phyloP scores from a whole-genome alignment of 2,329 filamentous ascomycete genomes.

The Clarireedia monteithiana region DNA sequence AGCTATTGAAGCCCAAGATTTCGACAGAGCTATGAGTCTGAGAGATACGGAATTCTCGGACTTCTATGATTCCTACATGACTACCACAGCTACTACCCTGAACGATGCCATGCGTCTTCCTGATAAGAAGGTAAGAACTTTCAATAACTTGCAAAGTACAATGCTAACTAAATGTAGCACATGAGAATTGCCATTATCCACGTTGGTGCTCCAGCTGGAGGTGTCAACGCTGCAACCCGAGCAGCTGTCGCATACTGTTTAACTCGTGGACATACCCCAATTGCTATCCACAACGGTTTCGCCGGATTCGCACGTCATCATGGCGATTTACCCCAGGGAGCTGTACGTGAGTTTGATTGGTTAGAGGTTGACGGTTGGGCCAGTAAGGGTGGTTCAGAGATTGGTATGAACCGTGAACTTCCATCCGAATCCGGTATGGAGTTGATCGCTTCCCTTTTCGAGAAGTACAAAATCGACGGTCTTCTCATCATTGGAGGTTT shows the following conservation, averaged over 20 bases:
- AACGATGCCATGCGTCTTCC: slow-evolving; percentile 58
- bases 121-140: slow-evolving; percentile 55
- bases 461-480: slow-evolving; percentile 81
- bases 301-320: slow-evolving; percentile 89
- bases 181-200: slow-evolving; percentile 96
- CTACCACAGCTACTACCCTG: slow-evolving; percentile 77
- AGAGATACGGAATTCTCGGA: slow-evolving; percentile 92
- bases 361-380: slow-evolving; percentile 93
- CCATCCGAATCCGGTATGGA: slow-evolving; percentile 80
- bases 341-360: slow-evolving; percentile 84
- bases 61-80: slow-evolving; percentile 83
- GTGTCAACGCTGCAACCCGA: slow-evolving; percentile 95
- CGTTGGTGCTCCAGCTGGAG: slow-evolving; percentile 90
- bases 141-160: background rate
- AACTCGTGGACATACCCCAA: slow-evolving; percentile 80
- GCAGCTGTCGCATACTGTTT: slow-evolving; percentile 90
- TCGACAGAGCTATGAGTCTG: slow-evolving; percentile 77
- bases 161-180: slow-evolving; percentile 44
- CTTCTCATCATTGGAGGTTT: slow-evolving; percentile 92
- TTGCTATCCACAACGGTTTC: slow-evolving; percentile 96
- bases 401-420: slow-evolving; percentile 92
- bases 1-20: slow-evolving; percentile 79
- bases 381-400: slow-evolving; percentile 93
- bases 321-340: slow-evolving; percentile 68
- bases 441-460: slow-evolving; percentile 73